Percentiles rank a stretch among this genome's conserved stretches.
These are phyloP conservation scores for Streptanthus diversifolius DNA, from an alignment of 345 rosid species.

Conservation along the genomic window DNA sequence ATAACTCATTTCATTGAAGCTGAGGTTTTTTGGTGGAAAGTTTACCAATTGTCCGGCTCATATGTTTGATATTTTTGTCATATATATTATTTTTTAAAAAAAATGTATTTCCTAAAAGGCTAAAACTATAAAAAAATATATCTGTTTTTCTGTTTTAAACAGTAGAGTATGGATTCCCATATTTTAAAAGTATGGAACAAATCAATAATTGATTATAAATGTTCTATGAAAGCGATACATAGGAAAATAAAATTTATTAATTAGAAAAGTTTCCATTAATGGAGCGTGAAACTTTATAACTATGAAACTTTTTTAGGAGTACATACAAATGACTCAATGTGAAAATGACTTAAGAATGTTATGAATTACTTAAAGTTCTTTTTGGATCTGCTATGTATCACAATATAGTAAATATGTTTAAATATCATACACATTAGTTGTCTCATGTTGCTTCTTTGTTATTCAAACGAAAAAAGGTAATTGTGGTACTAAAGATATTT, in stretches of 20 bases:
- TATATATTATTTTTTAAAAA: background rate
- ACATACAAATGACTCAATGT: background rate
- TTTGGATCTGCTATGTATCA: background rate
- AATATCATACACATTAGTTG: background rate
- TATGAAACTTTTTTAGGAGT: background rate
- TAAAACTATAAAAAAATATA: background rate
- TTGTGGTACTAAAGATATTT: background rate
- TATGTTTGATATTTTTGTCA: constrained; percentile 9
- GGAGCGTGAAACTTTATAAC: background rate
- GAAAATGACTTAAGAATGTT: background rate
- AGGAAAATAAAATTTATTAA: background rate
- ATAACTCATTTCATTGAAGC: constrained; percentile 19
- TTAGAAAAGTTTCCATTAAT: background rate
- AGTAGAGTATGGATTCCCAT: constrained; percentile 11
- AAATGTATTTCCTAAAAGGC: background rate
- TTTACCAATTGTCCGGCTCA: background rate
- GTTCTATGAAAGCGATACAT: background rate
- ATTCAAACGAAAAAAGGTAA: background rate
- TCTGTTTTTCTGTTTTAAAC: background rate
- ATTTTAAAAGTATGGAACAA: background rate
- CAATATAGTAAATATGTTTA: background rate
- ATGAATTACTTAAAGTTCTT: background rate
- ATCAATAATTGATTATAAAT: background rate
- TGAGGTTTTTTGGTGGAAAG: constrained; percentile 14
- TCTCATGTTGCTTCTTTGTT: background rate